Evolutionary conservation across 257 asterid species (phyloP).

Genomic region (Vinca minor): DNA sequence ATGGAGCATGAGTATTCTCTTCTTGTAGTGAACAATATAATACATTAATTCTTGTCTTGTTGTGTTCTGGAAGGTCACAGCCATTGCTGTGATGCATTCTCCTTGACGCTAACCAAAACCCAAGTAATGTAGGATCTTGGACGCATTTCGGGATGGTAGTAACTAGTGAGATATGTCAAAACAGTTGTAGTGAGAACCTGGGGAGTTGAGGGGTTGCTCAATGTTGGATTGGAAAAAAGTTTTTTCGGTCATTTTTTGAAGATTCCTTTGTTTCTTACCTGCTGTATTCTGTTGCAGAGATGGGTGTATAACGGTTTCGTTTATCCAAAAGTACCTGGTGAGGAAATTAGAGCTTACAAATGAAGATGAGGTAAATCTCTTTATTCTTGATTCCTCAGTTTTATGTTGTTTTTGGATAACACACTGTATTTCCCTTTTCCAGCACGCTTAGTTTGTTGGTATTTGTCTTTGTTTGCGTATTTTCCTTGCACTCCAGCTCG

Average conservation of each 20-base stretch:
- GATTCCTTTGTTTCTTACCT: slow-evolving; percentile 3
- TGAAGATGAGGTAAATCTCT: slow-evolving; percentile 67
- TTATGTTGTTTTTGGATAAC: background rate
- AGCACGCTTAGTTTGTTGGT: background rate
- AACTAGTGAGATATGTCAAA: slow-evolving; percentile 1
- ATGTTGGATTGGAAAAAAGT: background rate
- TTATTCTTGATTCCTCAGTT: slow-evolving; percentile 4
- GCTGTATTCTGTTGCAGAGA: slow-evolving; percentile 46
- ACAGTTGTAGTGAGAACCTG: background rate
- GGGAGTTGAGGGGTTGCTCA: background rate
- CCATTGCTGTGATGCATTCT: background rate
- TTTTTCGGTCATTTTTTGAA: background rate
- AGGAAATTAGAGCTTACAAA: slow-evolving; percentile 63
- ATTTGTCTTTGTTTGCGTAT: no score
- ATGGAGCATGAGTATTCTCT: background rate
- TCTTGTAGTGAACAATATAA: background rate
- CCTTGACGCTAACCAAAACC: background rate
- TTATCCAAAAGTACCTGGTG: slow-evolving; percentile 72
- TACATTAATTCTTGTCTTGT: background rate
- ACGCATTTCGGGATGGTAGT: background rate
- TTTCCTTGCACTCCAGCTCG: background rate
- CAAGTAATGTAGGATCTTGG: background rate
- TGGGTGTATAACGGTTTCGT: slow-evolving; percentile 70
- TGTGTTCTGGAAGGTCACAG: background rate
- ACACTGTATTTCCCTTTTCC: background rate